Evolutionary conservation across 2,329 filamentous ascomycete species (phyloP).

Genomic region (Magnaporthiopsis incrustans): DNA sequence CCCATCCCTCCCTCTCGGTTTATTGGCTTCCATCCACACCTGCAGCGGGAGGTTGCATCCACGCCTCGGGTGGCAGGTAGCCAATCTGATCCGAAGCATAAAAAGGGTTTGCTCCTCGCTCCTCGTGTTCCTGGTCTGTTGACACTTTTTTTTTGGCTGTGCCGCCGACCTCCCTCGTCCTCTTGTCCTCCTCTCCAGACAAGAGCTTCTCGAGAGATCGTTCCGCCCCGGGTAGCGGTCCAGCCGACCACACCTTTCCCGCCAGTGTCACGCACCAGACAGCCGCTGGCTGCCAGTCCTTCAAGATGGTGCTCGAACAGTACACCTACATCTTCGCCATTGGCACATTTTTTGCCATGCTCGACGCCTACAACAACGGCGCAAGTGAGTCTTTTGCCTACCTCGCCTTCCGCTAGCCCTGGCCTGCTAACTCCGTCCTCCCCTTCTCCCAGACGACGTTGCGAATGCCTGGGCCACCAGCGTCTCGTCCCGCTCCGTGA

Average conservation of each 20-base stretch:
- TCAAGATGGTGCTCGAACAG: slow-evolving; percentile 49
- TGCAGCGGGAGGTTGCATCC: not conserved
- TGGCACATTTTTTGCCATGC: slow-evolving; percentile 67
- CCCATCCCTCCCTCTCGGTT: no score
- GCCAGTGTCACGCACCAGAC: not conserved
- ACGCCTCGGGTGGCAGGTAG: not conserved
- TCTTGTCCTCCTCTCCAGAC: not conserved
- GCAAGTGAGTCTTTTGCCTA: slow-evolving; percentile 45
- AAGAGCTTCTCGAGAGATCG: not conserved
- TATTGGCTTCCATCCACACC: not conserved
- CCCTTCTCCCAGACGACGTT: slow-evolving; percentile 58
- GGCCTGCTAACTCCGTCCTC: not conserved
- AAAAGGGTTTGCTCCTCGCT: not conserved
- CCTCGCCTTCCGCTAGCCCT: no score
- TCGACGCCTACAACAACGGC: slow-evolving; percentile 73
- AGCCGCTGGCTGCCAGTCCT: slow-evolving; percentile 3
- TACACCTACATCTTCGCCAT: slow-evolving; percentile 69
- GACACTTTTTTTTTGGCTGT: not conserved
- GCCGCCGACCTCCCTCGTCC: not conserved
- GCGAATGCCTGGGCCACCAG: slow-evolving; percentile 77
- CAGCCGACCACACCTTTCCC: not conserved
- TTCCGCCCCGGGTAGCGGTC: not conserved
- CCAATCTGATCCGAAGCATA: not conserved
- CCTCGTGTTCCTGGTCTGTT: no score
- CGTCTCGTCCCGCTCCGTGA: slow-evolving; percentile 70